Conservation (phyloP, 129 eudicot species). For the Sambucus nigra region DNA sequence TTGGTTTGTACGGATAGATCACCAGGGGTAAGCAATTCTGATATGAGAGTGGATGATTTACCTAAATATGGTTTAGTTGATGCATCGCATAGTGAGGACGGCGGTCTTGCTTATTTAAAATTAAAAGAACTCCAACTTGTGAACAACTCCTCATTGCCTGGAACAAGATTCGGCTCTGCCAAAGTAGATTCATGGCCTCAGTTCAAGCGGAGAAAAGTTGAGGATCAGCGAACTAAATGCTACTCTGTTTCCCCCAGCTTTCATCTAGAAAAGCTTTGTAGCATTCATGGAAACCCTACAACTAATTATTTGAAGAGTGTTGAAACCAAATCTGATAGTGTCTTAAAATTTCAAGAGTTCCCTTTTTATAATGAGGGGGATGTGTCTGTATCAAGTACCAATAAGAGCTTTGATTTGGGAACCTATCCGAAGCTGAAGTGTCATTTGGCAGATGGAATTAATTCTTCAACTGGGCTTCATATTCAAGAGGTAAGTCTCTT, state of each 20-base stretch:
- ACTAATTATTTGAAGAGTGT: slow-evolving; percentile 12
- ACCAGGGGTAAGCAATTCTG: background rate
- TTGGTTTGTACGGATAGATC: background rate
- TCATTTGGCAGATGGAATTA: slow-evolving; percentile 19
- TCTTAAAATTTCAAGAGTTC: slow-evolving; percentile 10
- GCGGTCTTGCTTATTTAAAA: slow-evolving; percentile 7
- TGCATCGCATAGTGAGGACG: slow-evolving; percentile 8
- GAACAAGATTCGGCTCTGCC: slow-evolving; percentile 17
- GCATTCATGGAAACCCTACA: slow-evolving; percentile 14
- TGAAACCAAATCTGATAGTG: slow-evolving; percentile 16
- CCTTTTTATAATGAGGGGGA: slow-evolving; percentile 15
- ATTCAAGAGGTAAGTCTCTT: slow-evolving; percentile 36
- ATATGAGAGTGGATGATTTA: background rate
- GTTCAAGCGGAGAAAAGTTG: slow-evolving; percentile 43
- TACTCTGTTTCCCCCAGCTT: slow-evolving; percentile 32
- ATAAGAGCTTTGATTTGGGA: slow-evolving; percentile 21
- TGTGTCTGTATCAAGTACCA: slow-evolving; percentile 16
- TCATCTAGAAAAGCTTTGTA: slow-evolving; percentile 17
- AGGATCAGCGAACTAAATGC: slow-evolving; percentile 24
- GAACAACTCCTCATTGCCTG: slow-evolving; percentile 9
- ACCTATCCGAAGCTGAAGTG: slow-evolving; percentile 10
- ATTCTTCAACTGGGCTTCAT: slow-evolving; percentile 20
- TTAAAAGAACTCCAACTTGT: slow-evolving; percentile 12
- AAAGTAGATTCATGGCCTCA: slow-evolving; percentile 46
- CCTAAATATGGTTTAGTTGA: slow-evolving; percentile 2